Evolutionary conservation across 148 eudicot species (phyloP), one percentile per base, ranked within the genome.

Genomic region (Arctostaphylos glauca): DNA sequence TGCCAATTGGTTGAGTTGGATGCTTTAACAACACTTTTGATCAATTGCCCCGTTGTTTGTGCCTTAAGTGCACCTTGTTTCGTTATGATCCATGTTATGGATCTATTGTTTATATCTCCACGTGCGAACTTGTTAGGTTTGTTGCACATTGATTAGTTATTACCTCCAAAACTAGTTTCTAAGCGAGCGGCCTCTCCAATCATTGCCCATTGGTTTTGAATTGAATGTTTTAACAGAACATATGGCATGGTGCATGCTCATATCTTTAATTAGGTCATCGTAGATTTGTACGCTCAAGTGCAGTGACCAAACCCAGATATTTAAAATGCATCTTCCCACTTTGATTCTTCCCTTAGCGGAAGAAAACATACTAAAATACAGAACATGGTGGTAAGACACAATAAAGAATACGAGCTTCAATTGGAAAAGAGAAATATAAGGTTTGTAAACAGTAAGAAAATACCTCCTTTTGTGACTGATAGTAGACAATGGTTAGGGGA

Each of bases 391-490:
- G 19, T 50, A 77, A 77, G 10, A 25, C 9, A 0, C 48, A 46
- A 77, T 62, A 68, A 23, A 47, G 56, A 41, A 25, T 52, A 38
- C 6, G 0, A 15, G 12, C 38, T 49, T 9, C 6, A 54, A 77
- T 5, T 21, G 7, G 54, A 77, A 77, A 53, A 3, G 78, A 44
- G 52, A 25, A 46, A 71, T 64, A 47, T 77, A 75, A 25, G 71
- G 56, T 77, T 43, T 66, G 43, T 73, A 81, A 64, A 38, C 6
- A 47, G 31, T 55, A 64, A 18, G 74, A 9, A 52, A 75, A 43
- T 88, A 96, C 99, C 95, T 94, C 99, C 86, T 96, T 96, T 76
- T 86, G 85, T 21, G 99, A 96, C 85, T 94, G 98, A 82, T 96
- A 94, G 81, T 89, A 90, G 58, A 87, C 91, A 43, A 78, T 73